Evolutionary conservation across 306 rosid genomes (phyloP), one percentile per base, ranked within the genome.

Genomic region (Erythrophleum fordii): DNA sequence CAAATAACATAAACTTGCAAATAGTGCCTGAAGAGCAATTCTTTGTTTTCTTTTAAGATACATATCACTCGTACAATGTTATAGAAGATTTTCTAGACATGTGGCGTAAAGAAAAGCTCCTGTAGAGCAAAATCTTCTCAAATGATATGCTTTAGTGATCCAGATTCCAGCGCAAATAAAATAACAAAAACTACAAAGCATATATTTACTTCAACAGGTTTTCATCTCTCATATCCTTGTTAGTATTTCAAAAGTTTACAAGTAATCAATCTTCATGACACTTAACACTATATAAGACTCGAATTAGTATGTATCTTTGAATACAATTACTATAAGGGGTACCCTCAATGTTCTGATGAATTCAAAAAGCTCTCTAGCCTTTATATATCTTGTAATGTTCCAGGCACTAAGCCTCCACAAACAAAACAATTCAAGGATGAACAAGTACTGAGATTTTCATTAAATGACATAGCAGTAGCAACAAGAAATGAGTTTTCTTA

Each of bases 341-440:
- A n/a, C n/a, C n/a, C n/a, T n/a, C n/a, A n/a, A n/a, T n/a, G n/a
- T n/a, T n/a, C n/a, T n/a, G n/a, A n/a, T n/a, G n/a, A n/a, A n/a
- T n/a, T n/a, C n/a, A n/a, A n/a, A n/a, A n/a, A n/a, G n/a, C n/a
- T n/a, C n/a, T n/a, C n/a, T n/a, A n/a, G n/a, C n/a, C n/a, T n/a
- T n/a, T n/a, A n/a, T n/a, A n/a, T n/a, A n/a, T n/a, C n/a, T n/a
- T n/a, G n/a, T 20, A 42, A 56, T 44, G 20, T 76, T 82, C 37
- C 61, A 75, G 64, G 74, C 68, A 83, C 52, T 16, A 11, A 65
- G 60, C 66, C 82, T 80, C 64, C 82, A 71, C 41, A 42, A 72
- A 35, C 29, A 55, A 69, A 81, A 67, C 39, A 48, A n/a, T 53
- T 46, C 28, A 45, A 49, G 77, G 66, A 70, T 46, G 51, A 70